Evolutionary conservation across 129 eudicot species (phyloP), one percentile per base, ranked within the genome.

Genomic region (Flaveria trinervia): DNA sequence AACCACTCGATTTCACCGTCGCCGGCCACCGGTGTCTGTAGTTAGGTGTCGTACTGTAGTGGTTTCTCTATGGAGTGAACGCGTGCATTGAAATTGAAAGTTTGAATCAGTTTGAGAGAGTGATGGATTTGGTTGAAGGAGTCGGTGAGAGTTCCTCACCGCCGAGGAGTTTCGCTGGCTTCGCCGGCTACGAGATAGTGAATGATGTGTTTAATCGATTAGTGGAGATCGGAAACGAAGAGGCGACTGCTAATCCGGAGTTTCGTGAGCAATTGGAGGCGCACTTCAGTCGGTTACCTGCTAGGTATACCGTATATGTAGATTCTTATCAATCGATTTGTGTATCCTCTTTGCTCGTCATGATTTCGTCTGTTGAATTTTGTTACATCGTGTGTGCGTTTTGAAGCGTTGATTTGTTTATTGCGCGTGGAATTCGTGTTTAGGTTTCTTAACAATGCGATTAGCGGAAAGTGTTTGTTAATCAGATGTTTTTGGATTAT

Each of bases 81-180:
- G 20, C 26, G 60, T 26, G 56, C 68, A 66, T 23, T 71, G 36
- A 61, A 56, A 71, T 49, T 36, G 41, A 36, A 36, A 36, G 41
- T 36, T 22, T 70, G 28, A 59, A 54, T 44, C 23, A 46, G 9
- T 6, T 71, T 41, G 79, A 25, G 44, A 52, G 14, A 74, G 84
- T 44, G 66, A 92, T 92, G 98, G 98, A 92, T 80, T 88, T 92
- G 59, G 77, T 62, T 72, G 98, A 93, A 83, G 98, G 89, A 57
- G 92, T 86, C 1, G 98, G 98, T 17, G 98, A 93, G 81, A 90
- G 96, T 65, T 90, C 98, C 46, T 88, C 98, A 41, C 98, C 98
- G 81, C 90, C 89, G 33, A 50, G 90, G 84, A 88, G 76, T 73
- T 78, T 70, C 43, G 78, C 82, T 43, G 77, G 87, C 60, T 79